A percentile compares a stretch with the other conserved stretches of the same genome.
phyloP scores from a whole-genome alignment of 257 asterid genomes.

The Solanum chiquidenum region DNA sequence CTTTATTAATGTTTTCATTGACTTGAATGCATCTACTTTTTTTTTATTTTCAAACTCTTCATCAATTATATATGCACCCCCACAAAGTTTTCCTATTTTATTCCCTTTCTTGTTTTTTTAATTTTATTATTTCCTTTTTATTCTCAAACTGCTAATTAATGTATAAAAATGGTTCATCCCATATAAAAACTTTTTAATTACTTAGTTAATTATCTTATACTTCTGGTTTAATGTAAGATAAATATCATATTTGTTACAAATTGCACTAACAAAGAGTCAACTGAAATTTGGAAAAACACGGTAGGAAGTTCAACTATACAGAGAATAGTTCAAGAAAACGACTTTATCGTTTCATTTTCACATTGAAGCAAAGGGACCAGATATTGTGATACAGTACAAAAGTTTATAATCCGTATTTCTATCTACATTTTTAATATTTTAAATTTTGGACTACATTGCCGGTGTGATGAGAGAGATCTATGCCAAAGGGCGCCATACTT shows the following conservation, averaged over 20 bases:
- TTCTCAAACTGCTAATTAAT: neutral
- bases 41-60: neutral
- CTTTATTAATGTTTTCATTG: neutral
- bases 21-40: conserved; percentile 2
- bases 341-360: neutral
- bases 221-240: neutral
- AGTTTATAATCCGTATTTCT: neutral
- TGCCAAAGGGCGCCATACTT: neutral
- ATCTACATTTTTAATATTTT: neutral
- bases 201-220: neutral
- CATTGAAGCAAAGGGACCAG: neutral
- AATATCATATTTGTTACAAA: neutral
- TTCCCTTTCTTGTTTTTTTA: neutral
- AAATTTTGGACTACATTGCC: neutral
- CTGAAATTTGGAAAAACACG: neutral
- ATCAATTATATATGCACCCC: neutral
- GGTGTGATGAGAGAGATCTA: neutral
- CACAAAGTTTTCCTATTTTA: neutral
- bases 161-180: neutral
- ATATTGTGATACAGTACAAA: neutral
- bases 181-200: neutral
- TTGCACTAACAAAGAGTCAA: neutral
- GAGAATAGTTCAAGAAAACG: neutral
- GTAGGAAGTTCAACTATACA: neutral
- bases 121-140: neutral